Base-by-base conservation (phyloP, 2,329 filamentous ascomycete species). In the Colletotrichum costaricense region DNA sequence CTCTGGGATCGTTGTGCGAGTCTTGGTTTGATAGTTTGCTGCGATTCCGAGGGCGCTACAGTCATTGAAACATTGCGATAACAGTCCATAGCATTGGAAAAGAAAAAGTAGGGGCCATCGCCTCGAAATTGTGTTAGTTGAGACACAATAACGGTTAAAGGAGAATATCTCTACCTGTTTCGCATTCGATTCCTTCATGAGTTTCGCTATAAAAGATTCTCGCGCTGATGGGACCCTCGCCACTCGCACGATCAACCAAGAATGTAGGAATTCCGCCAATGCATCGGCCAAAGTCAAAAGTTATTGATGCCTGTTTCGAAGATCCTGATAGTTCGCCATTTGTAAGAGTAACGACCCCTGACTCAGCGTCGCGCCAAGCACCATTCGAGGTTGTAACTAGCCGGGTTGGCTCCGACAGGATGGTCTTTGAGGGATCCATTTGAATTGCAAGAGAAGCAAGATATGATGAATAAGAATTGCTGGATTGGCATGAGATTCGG, bases 61-160 rank as follows among this genome's bases (percentile, higher is more conserved):
- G n/a, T 62, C 46, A 64, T 54, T 19, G 26, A 46, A 4, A 64
- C 59, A 55, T 35, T 64, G 38, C 68, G 59, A 28, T 74, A 72
- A 54, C 68, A 64, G 28, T 72, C 68, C 68, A 74, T 74, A 5
- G 68, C 68, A n/a, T 54, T 72, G n/a, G 68, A 74, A 33, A 74
- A 74, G 30, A 74, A 22, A 11, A 68, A 74, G 14, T 65, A 72
- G 4, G 69, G 63, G 0, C 72, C 68, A 49, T 74, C 64, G 42
- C 72, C 64, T 72, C 8, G 8, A 4, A 2, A 28, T 22, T 7
- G 12, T 22, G 26, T 58, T n/a, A 22, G 33, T 26, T 5, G 26
- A 12, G 9, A 19, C 28, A 11, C 24, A 3, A 22, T 5, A 9
- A 14, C 5, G 2, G 30, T n/a, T 6, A 33, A 22, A 52, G 12